Conservation (phyloP, 805 yeast genomes). For the Kuraishia floccosa region DNA sequence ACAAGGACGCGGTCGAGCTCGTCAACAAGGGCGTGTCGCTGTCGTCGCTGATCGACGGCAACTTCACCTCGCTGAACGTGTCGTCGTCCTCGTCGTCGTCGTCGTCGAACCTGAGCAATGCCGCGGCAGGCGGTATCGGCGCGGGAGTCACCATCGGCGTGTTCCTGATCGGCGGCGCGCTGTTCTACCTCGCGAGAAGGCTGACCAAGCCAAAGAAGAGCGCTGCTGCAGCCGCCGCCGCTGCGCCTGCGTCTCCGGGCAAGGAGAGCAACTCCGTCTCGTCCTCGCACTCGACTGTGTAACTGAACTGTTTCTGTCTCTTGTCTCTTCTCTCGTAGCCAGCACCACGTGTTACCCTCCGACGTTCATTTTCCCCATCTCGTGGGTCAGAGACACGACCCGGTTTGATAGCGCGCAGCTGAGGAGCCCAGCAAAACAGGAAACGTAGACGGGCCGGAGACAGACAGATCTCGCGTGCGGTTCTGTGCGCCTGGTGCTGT, state of each 20-base stretch:
- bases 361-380: too few species aligned
- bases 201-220: not conserved
- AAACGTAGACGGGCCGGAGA: too few species aligned
- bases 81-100: not conserved
- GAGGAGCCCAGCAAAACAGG: too few species aligned
- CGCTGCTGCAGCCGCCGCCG: too few species aligned
- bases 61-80: conserved; percentile 12
- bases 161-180: conserved; percentile 19
- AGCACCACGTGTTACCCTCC: too few species aligned
- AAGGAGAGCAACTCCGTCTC: too few species aligned
- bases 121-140: conserved; percentile 40
- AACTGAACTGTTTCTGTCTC: not conserved
- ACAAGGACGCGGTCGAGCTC: conserved; percentile 17
- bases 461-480: too few species aligned
- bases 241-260: too few species aligned
- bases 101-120: conserved; percentile 16
- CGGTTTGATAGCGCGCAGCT: too few species aligned
- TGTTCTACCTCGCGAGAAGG: conserved; percentile 11
- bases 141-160: conserved; percentile 35
- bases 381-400: too few species aligned
- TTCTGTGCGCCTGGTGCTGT: too few species aligned
- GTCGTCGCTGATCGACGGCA: conserved; percentile 15
- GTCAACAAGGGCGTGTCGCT: conserved; percentile 18
- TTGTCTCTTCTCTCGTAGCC: too few species aligned
- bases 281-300: not conserved